These are phyloP conservation scores for Chondrostereum purpureum DNA, from an alignment of 1,284 basidiomycete genomes.

Conservation along the genomic window DNA sequence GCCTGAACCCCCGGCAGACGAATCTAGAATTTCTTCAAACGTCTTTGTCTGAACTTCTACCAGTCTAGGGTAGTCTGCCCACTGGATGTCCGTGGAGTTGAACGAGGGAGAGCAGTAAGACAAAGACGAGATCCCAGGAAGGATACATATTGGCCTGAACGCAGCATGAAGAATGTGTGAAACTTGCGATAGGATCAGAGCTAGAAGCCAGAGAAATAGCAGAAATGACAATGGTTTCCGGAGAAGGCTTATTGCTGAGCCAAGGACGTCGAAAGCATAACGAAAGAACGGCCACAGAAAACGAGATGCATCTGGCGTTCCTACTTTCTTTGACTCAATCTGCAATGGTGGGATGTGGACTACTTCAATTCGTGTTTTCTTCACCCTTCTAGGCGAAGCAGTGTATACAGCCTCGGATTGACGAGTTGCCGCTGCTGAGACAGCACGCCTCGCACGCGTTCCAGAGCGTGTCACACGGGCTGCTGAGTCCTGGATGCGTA, in stretches of 20 bases:
- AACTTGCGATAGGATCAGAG: constrained; percentile 32
- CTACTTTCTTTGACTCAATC: too few relatives aligned
- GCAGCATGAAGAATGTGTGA: constrained; percentile 35
- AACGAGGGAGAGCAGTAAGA: constrained; percentile 26
- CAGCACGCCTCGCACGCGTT: too few relatives aligned
- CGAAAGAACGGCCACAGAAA: constrained; percentile 24
- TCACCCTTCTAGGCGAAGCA: constrained; percentile 13
- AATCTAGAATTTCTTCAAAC: constrained; percentile 56
- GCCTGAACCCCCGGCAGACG: constrained; percentile 46
- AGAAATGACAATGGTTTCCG: constrained; percentile 49
- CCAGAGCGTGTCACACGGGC: too few relatives aligned
- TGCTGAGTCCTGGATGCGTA: neutral
- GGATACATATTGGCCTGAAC: constrained; percentile 49
- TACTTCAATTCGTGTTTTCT: constrained; percentile 15
- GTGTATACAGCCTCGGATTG: neutral
- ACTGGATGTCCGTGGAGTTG: constrained; percentile 16
- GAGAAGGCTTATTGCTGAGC: constrained; percentile 39
- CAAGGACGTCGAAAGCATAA: constrained; percentile 42
- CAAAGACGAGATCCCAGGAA: constrained; percentile 47
- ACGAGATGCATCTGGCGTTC: constrained; percentile 17
- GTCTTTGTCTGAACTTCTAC: constrained; percentile 51
- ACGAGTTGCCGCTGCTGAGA: too few relatives aligned
- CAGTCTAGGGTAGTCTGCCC: constrained; percentile 56
- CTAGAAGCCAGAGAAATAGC: constrained; percentile 45
- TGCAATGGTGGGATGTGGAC: too few relatives aligned